Base-by-base conservation (phyloP, 177 flowering plant species). In the Vitis hybrid region DNA sequence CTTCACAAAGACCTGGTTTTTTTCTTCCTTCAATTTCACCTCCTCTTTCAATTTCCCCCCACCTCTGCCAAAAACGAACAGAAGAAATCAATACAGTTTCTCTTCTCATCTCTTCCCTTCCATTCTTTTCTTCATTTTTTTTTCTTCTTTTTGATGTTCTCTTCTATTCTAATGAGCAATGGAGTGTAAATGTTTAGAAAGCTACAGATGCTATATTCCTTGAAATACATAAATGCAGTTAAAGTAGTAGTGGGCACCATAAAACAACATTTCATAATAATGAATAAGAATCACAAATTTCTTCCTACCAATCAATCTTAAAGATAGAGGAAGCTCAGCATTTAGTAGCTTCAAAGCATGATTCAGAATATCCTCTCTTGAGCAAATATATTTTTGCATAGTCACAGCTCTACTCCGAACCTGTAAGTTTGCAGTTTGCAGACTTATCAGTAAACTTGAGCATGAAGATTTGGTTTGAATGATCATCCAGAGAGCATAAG, bases 271-370 rank as follows among this genome's bases (percentile, higher is more conserved):
- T 48, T 26, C 55, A 26, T 3, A 5, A 14, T 15, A 60, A 58
- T 13, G 1, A 19, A 55, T 9, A 49, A 60, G 39, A 3, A n/a
- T 18, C 4, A n/a, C 2, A 56, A 51, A 12, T n/a, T 16, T 45
- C 18, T 26, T 26, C 77, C 20, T 80, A 95, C 99, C 99, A 67
- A 95, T 93, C 72, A 95, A 79, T 76, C 99, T 84, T 66, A 93
- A 64, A 45, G 99, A 91, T 72, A 86, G 66, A 64, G 97, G 98
- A 71, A 95, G 89, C 81, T 95, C 99, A 61, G 93, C 94, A 85
- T 90, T 91, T 16, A 95, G 85, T 80, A 95, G 81, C 82, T 89
- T 89, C 55, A 80, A 78, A 66, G 91, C 97, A 83, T 93, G 82
- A 71, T 70, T 76, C 75, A 91, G 70, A 51, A 95, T 95, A 71